Percentiles rank a stretch among this genome's conserved stretches.
phyloP scores from a whole-genome alignment of 805 yeast species.

The Pichia eremophila region DNA sequence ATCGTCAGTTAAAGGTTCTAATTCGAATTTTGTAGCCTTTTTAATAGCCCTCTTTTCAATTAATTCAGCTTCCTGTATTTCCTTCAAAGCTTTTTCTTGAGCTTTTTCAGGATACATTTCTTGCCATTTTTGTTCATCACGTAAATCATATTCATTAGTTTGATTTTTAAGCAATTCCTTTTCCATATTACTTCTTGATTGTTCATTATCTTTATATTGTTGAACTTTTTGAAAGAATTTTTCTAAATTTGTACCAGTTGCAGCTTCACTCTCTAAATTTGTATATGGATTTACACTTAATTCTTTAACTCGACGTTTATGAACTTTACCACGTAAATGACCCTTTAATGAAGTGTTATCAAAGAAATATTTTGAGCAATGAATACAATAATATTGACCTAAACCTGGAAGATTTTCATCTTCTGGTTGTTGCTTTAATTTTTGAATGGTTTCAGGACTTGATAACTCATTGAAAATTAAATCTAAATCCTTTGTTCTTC shows the following conservation, averaged over 20 bases:
- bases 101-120: conserved; percentile 19
- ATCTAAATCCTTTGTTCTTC: conserved; percentile 80
- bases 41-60: conserved; percentile 2
- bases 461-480: conserved; percentile 69
- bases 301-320: conserved; percentile 76
- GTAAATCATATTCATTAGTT: conserved; percentile 24
- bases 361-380: conserved; percentile 89
- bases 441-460: conserved; percentile 49
- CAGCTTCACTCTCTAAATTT: conserved; percentile 83
- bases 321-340: conserved; percentile 70
- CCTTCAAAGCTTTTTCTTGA: conserved; percentile 8
- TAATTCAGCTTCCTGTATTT: conserved; percentile 1
- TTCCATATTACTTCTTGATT: conserved; percentile 37
- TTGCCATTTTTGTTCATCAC: conserved; percentile 23
- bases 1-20: conserved; percentile 2
- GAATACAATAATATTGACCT: conserved; percentile 90
- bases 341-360: conserved; percentile 60
- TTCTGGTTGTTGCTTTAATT: conserved; percentile 68
- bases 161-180: conserved; percentile 21
- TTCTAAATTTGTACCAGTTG: conserved; percentile 67
- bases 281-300: conserved; percentile 77
- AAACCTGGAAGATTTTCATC: conserved; percentile 90
- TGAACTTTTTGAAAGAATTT: conserved; percentile 60
- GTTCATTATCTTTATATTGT: conserved; percentile 41
- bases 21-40: not conserved